Evolutionary conservation across 495 filamentous ascomycete species (phyloP).

Genomic region (Trichoderma reesei): DNA sequence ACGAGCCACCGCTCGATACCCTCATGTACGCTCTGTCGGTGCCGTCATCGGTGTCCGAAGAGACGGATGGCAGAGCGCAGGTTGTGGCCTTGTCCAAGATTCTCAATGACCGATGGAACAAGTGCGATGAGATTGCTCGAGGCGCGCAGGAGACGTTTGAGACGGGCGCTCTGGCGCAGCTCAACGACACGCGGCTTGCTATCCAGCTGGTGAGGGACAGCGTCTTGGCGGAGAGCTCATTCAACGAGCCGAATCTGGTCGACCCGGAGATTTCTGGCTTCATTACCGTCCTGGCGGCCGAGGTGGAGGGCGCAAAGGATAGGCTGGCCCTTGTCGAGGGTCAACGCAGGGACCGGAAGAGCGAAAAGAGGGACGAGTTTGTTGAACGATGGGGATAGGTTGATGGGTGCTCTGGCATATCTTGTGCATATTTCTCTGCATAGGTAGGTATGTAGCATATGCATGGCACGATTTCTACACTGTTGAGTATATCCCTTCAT

Average conservation of each 20-base stretch:
- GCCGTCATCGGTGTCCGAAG: constrained; percentile 19
- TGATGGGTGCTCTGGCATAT: background rate
- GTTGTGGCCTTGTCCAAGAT: constrained; percentile 14
- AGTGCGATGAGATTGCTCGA: constrained; percentile 25
- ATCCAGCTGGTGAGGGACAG: constrained; percentile 33
- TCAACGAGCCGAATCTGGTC: constrained; percentile 27
- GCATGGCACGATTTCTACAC: too few species aligned
- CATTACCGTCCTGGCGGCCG: constrained; percentile 26
- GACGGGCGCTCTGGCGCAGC: constrained; percentile 21
- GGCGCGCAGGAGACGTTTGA: constrained; percentile 33
- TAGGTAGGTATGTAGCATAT: background rate
- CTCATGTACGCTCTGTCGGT: constrained; percentile 24
- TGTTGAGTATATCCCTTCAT: too few species aligned
- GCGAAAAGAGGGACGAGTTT: constrained; percentile 30
- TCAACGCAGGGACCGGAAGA: constrained; percentile 21
- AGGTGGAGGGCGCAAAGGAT: constrained; percentile 23
- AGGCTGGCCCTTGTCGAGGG: constrained; percentile 23
- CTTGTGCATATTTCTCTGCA: background rate
- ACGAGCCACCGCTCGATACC: constrained; percentile 24
- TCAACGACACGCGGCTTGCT: constrained; percentile 30
- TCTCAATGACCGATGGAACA: constrained; percentile 24
- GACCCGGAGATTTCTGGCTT: constrained; percentile 31
- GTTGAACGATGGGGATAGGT: constrained; percentile 27
- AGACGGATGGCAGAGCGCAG: constrained; percentile 15
- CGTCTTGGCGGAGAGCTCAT: constrained; percentile 32